Base-by-base conservation (phyloP, 2,329 filamentous ascomycete genomes). In the Sporothrix schenckii region DNA sequence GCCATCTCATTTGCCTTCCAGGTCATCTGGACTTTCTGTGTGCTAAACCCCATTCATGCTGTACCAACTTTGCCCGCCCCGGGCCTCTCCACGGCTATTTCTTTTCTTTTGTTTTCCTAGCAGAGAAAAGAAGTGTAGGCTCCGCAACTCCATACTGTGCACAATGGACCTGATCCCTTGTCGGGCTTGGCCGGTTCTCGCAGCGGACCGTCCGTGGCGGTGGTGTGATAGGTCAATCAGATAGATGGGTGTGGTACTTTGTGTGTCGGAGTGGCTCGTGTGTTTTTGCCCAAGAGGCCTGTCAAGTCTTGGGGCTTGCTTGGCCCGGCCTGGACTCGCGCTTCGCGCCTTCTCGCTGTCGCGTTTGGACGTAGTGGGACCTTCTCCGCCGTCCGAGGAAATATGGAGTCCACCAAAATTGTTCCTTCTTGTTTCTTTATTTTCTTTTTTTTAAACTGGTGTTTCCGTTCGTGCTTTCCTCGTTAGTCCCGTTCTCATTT, bases 281-380 rank as follows among this genome's bases (percentile, higher is more conserved):
- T 16, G 41, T 3, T 13, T 44, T 44, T 2, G 11, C 41, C 11
- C 14, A 16, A 16, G 11, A 44, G 41, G 41, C 41, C 41, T 6
- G 44, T 10, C 11, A 4, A 5, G 44, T 34, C 34, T 9, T 34
- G 34, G 34, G 6, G 34, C 5, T 34, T 50, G 7, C 54, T 21
- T 63, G 56, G 47, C 53, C 60, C 50, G 27, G 34, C 19, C 34
- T 69, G 34, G 53, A 21, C 69, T 73, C 72, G 72, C 72, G 72
- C 72, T 63, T 73, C 72, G 72, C 72, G 72, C 63, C 65, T 72
- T 73, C 69, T 54, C 41, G 53, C 65, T 69, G 68, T 72, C 73
- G 72, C 73, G 73, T 71, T 60, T 56, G 21, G 44, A 47, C 49
- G 58, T 66, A 44, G 60, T 53, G 68, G 50, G 63, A 34, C n/a